These are phyloP conservation scores for Penicillium brasilianum DNA, from an alignment of 2,329 filamentous ascomycete species.

Conservation along the genomic window DNA sequence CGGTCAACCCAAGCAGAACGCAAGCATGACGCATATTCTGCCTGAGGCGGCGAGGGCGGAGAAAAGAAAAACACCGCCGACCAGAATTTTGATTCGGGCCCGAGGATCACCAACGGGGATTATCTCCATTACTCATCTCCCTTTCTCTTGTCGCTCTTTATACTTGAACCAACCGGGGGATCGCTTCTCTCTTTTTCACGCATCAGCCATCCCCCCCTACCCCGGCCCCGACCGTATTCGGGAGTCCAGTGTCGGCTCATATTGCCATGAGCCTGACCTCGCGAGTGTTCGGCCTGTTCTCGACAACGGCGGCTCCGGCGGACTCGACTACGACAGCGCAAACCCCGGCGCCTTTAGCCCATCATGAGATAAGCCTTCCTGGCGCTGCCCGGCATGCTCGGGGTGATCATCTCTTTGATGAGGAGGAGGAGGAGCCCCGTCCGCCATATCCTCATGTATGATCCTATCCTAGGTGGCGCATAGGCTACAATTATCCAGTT, in stretches of 20 bases:
- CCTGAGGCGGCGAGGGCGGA: conserved; percentile 35
- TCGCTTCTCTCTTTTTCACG: conserved; percentile 16
- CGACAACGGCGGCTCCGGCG: conserved; percentile 46
- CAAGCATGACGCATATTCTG: conserved; percentile 23
- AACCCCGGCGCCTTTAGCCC: conserved; percentile 20
- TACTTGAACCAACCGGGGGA: conserved; percentile 21
- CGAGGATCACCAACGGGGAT: conserved; percentile 13
- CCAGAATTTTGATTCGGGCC: conserved; percentile 39
- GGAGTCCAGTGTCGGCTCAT: conserved; percentile 35
- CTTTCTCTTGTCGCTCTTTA: conserved; percentile 28
- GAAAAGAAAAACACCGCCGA: conserved; percentile 40
- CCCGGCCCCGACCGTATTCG: conserved; percentile 38
- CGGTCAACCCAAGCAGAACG: neutral
- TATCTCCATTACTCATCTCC: conserved; percentile 2
- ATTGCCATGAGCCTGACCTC: conserved; percentile 64
- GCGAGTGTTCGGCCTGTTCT: conserved; percentile 59
- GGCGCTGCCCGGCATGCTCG: conserved; percentile 25
- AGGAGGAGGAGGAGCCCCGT: conserved; percentile 59
- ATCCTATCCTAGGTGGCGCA: conserved; percentile 22
- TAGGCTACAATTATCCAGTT: neutral
- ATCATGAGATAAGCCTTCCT: conserved; percentile 23
- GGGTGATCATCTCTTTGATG: conserved; percentile 52
- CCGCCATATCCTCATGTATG: conserved; percentile 69
- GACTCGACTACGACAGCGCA: conserved; percentile 23
- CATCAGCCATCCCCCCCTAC: conserved; percentile 31